A percentile compares a stretch with the other conserved stretches of the same genome.
Conservation (phyloP, 805 yeast genomes). For the Wickerhamiella parazyma region DNA sequence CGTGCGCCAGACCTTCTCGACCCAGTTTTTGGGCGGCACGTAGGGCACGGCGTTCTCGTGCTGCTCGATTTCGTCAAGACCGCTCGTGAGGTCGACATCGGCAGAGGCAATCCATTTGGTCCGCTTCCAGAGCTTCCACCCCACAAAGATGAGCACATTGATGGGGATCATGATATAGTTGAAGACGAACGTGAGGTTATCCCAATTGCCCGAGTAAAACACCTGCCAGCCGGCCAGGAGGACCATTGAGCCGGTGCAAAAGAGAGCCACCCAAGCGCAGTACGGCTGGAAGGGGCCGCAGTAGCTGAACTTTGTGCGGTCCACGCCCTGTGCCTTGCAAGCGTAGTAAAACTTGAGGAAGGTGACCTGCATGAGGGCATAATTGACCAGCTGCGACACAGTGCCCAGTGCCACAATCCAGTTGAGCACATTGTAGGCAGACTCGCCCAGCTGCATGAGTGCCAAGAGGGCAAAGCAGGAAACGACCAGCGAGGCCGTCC, state of each 20-base stretch:
- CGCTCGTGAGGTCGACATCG: constrained; percentile 44
- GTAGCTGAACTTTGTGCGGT: constrained; percentile 35
- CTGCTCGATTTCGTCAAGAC: constrained; percentile 44
- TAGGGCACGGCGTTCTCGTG: constrained; percentile 31
- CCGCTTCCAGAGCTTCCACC: constrained; percentile 40
- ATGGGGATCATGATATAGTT: constrained; percentile 61
- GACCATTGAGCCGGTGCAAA: constrained; percentile 37
- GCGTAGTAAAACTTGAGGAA: constrained; percentile 53
- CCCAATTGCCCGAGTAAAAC: constrained; percentile 56
- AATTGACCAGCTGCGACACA: constrained; percentile 52
- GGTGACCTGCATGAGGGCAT: constrained; percentile 41
- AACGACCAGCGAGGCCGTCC: constrained; percentile 36
- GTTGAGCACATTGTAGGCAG: constrained; percentile 48
- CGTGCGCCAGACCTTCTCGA: constrained; percentile 33
- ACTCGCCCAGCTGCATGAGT: constrained; percentile 46
- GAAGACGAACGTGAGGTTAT: constrained; percentile 46
- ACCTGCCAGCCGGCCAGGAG: constrained; percentile 56
- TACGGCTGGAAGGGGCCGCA: constrained; percentile 49
- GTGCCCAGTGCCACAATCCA: constrained; percentile 68
- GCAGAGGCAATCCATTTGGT: constrained; percentile 33
- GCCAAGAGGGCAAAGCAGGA: constrained; percentile 49
- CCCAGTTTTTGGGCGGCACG: constrained; percentile 34
- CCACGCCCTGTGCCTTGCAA: constrained; percentile 38
- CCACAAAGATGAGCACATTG: constrained; percentile 33
- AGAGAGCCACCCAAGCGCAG: constrained; percentile 36